phyloP scores from a whole-genome alignment of 768 basidiomycete genomes.

The Russula vinacea region DNA sequence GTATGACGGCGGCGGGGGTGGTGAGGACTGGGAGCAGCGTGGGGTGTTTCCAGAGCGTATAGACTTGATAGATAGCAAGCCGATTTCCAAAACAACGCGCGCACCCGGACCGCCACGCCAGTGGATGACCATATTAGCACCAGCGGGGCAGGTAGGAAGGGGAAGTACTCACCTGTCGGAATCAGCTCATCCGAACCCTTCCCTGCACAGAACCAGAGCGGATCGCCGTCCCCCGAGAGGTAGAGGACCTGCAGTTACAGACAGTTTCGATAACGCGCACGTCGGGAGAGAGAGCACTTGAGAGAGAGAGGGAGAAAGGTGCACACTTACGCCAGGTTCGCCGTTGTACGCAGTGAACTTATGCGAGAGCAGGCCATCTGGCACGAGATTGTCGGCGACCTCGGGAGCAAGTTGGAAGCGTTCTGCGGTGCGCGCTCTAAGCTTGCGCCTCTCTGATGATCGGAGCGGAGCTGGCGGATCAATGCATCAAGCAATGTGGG shows the following conservation, averaged over 20 bases:
- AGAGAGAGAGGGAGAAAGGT: neutral
- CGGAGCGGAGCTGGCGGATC: constrained; percentile 54
- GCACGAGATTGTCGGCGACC: constrained; percentile 66
- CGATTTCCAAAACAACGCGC: neutral
- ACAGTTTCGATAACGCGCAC: neutral
- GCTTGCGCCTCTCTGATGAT: constrained; percentile 68
- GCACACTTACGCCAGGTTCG: constrained; percentile 58
- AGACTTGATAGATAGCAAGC: constrained; percentile 42
- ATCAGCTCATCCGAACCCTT: constrained; percentile 65
- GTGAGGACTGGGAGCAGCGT: constrained; percentile 66
- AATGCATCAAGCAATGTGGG: neutral
- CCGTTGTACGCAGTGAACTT: constrained; percentile 65
- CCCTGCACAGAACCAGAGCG: constrained; percentile 75
- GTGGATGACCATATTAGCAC: neutral
- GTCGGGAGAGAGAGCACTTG: too few relatives aligned
- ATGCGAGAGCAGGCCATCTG: constrained; percentile 64
- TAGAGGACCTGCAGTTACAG: constrained; percentile 52
- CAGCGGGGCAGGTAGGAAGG: neutral
- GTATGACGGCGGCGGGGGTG: constrained; percentile 68
- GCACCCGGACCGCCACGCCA: too few relatives aligned
- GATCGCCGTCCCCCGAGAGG: constrained; percentile 60
- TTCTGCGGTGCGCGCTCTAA: constrained; percentile 56
- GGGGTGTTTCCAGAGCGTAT: constrained; percentile 74
- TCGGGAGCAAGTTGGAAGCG: constrained; percentile 50
- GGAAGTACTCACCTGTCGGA: constrained; percentile 53